phyloP scores from a whole-genome alignment of 2,329 filamentous ascomycete species.

The Fusarium sp. region DNA sequence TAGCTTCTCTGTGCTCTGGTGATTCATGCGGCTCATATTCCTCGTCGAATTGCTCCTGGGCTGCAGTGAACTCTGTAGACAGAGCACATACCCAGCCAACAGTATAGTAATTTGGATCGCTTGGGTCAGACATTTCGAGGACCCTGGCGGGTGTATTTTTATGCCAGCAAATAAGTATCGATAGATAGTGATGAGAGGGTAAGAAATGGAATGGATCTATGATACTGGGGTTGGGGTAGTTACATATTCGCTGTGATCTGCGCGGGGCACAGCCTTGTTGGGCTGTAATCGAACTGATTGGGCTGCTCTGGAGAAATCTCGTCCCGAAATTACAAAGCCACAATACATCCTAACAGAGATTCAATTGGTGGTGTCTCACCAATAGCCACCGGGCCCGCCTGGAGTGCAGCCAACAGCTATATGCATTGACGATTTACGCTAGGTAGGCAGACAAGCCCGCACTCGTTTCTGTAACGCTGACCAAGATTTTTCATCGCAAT shows the following conservation, averaged over 20 bases:
- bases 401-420: too few species aligned
- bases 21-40: neutral
- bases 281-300: neutral
- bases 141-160: rapidly evolving
- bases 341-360: rapidly evolving
- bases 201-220: rapidly evolving
- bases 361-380: rapidly evolving
- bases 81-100: neutral
- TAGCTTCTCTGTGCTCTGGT: rapidly evolving
- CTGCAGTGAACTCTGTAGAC: neutral
- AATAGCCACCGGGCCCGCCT: neutral
- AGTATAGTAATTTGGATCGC: neutral
- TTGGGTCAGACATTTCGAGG: neutral
- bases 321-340: neutral
- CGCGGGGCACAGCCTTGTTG: neutral
- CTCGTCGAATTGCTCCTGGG: neutral
- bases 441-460: neutral
- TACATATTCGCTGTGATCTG: neutral
- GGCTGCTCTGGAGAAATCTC: neutral
- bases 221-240: rapidly evolving
- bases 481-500: rapidly evolving
- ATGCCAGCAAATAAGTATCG: neutral
- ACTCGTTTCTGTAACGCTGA: neutral
- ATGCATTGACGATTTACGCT: neutral
- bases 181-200: neutral